A percentile compares a stretch with the other conserved stretches of the same genome.
phyloP scores from a whole-genome alignment of 2,329 filamentous ascomycete species.

The Fusarium proliferatum region DNA sequence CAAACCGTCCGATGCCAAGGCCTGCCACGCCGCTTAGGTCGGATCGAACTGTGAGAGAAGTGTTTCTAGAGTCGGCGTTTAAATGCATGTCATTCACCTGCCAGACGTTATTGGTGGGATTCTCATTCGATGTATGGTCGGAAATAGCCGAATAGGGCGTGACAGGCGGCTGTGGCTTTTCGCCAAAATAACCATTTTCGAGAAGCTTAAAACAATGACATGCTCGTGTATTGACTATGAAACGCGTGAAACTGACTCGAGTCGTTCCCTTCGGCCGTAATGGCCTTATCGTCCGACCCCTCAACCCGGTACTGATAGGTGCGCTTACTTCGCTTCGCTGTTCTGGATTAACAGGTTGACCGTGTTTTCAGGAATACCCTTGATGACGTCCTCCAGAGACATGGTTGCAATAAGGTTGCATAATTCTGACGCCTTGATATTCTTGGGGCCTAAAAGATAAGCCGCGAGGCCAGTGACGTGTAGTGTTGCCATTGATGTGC shows the following conservation, averaged over 20 bases:
- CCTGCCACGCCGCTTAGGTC: not conserved
- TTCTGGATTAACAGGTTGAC: not conserved
- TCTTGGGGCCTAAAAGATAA: not conserved
- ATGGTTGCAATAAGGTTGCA: not conserved
- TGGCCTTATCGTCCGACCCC: not conserved
- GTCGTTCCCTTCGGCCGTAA: not conserved
- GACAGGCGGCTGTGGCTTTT: conserved; percentile 14
- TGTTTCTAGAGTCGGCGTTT: conserved; percentile 3
- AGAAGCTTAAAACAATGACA: conserved; percentile 18
- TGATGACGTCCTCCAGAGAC: not conserved
- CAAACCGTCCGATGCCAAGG: conserved; percentile 1
- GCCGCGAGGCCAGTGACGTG: not conserved
- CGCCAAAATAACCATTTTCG: conserved; percentile 8
- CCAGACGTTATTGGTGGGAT: not conserved
- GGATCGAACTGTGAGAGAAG: conserved; percentile 3
- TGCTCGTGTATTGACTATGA: conserved; percentile 14
- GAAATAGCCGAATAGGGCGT: conserved; percentile 9
- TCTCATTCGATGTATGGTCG: not conserved
- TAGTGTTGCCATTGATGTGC: not conserved
- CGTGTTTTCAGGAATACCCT: not conserved
- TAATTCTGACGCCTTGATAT: not conserved
- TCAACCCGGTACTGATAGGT: not conserved
- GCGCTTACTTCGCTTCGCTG: not conserved
- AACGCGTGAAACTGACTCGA: conserved; percentile 14
- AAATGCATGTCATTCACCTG: not conserved